Evolutionary conservation across 371 early-diverging fungal species (phyloP), one percentile per base, ranked within the genome.

Genomic region (Cokeromyces recurvatus): DNA sequence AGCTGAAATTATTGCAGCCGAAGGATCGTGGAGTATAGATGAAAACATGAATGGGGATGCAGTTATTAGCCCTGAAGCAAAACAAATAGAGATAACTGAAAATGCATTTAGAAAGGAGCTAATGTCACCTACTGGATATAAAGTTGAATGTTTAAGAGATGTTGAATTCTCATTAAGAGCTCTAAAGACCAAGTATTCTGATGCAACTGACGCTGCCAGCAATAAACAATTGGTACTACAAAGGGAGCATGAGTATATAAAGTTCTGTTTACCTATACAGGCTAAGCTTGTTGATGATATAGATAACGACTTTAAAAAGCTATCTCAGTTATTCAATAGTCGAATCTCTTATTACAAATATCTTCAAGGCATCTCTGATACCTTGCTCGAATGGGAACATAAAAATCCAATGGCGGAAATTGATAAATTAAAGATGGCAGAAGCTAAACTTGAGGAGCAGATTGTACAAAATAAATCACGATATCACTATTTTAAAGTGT

Each of bases 321-420:
- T 80, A 1, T 59, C 51, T 21, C 64, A 64, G 2, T 24, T 65
- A 2, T 57, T 57, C 27, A 71, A 71, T 43, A 43, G 66, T 10
- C 78, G 84, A 6, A 71, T 81, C 14, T 72, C 66, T 12, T 85
- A 82, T 51, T 85, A 71, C 44, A 59, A 67, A 7, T 63, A 66
- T 10, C 66, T 85, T 2, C 84, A 87, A 53, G 44, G 46, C 1
- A 62, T 85, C 15, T 82, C 84, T 0, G 81, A 82, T 36, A 66
- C 63, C 9, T 38, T 15, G 6, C 40, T 57, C 53, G 56, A 43
- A 7, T 64, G 74, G 53, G 47, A 61, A 37, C 53, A 62, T 16
- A 8, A 12, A 1, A 34, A 64, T 23, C 73, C 76, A 0, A 43
- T 46, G 21, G 23, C 16, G 20, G 65, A 67, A 38, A 58, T 74